Evolutionary conservation across 2,329 filamentous ascomycete species (phyloP).

Genomic region (Aspergillus sp.): DNA sequence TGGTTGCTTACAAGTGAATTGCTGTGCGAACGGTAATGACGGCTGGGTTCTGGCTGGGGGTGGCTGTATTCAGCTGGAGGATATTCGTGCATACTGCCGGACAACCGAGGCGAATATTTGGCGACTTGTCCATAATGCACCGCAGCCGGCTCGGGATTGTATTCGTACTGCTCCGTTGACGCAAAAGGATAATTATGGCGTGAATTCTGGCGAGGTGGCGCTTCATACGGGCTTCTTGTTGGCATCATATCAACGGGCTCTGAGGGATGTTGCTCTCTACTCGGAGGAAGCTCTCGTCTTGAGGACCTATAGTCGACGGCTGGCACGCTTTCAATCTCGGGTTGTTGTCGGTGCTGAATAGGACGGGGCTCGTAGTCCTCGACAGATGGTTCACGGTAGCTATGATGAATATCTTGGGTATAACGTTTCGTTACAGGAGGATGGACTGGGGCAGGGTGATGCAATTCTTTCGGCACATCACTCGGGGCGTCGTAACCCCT

Average conservation of each 20-base stretch:
- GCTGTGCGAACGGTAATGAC: constrained; percentile 21
- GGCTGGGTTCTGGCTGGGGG: constrained; percentile 11
- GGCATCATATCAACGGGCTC: constrained; percentile 7
- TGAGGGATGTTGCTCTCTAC: constrained; percentile 10
- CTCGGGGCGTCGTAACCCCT: constrained; percentile 27
- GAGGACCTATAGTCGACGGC: constrained; percentile 17
- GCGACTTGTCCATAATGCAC: constrained; percentile 14
- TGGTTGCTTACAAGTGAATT: constrained; percentile 18
- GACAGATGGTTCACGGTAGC: constrained; percentile 13
- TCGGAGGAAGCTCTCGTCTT: constrained; percentile 13
- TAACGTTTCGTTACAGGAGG: constrained; percentile 12
- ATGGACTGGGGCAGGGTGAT: constrained; percentile 12
- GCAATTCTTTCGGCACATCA: constrained; percentile 24
- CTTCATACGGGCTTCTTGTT: constrained; percentile 10
- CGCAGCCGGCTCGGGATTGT: constrained; percentile 12
- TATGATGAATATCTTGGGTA: constrained; percentile 17
- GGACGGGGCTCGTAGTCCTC: constrained; percentile 12
- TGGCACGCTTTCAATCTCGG: constrained; percentile 10
- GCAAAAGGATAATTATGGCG: constrained; percentile 14
- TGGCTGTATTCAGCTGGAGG: constrained; percentile 14
- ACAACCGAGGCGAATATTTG: constrained; percentile 13
- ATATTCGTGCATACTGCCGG: constrained; percentile 12
- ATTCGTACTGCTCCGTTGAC: constrained; percentile 18
- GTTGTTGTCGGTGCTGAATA: no score
- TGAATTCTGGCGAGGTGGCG: constrained; percentile 10